These are phyloP conservation scores for Eucalyptus pumila DNA, from an alignment of 345 rosid species.

Conservation along the genomic window DNA sequence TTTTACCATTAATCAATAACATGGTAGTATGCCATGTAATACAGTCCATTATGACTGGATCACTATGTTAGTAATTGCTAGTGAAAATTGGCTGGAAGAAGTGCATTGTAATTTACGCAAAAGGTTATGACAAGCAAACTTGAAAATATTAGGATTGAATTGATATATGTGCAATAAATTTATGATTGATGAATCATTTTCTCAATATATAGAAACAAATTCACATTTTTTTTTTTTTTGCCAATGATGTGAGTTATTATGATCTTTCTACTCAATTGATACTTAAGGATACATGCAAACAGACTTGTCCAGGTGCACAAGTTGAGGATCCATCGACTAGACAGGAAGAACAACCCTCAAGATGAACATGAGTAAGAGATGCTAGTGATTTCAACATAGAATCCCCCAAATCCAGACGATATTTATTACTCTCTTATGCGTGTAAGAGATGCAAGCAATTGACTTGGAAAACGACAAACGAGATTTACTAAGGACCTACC, in stretches of 20 bases:
- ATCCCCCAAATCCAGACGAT: background rate
- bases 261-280: background rate
- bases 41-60: background rate
- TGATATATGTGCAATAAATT: background rate
- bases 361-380: background rate
- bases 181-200: background rate
- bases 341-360: background rate
- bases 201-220: background rate
- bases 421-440: background rate
- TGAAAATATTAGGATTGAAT: background rate
- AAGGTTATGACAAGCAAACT: background rate
- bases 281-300: background rate
- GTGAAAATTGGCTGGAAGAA: background rate
- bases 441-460: background rate
- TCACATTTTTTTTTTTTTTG: background rate
- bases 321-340: background rate
- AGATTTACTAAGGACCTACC: background rate
- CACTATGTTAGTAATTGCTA: background rate
- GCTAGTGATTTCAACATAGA: background rate
- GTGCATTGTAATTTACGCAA: background rate
- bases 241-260: background rate
- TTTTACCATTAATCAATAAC: background rate
- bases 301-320: background rate
- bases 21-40: background rate
- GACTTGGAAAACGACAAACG: background rate